phyloP scores from a whole-genome alignment of 768 basidiomycete species.

The Mycena rebaudengoi region DNA sequence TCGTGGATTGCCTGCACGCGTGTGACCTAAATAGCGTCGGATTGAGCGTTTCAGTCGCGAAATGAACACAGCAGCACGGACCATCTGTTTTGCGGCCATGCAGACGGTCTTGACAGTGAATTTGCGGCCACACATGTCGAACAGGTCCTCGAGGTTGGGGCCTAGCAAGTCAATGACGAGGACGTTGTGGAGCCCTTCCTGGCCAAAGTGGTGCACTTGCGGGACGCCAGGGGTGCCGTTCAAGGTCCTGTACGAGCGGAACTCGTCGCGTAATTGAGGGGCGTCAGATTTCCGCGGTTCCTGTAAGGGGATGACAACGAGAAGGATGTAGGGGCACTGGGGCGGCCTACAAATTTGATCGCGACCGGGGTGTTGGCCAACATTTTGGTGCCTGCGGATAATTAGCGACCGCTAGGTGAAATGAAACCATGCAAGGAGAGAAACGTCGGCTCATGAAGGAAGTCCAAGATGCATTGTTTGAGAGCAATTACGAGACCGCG shows the following conservation, averaged over 20 bases:
- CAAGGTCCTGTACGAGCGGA: slow-evolving; percentile 95
- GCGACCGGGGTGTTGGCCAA: slow-evolving; percentile 89
- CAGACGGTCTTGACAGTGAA: slow-evolving; percentile 98
- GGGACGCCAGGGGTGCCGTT: slow-evolving; percentile 93
- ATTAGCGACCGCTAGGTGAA: not conserved
- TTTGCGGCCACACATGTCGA: slow-evolving; percentile 99
- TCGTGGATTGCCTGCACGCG: slow-evolving; percentile 98
- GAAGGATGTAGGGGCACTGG: slow-evolving; percentile 13
- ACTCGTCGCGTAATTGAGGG: slow-evolving; percentile 96
- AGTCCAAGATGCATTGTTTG: no score
- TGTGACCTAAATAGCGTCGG: slow-evolving; percentile 75
- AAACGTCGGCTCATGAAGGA: no score
- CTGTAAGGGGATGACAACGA: slow-evolving; percentile 45
- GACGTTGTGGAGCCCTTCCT: slow-evolving; percentile 97
- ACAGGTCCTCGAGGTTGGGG: slow-evolving; percentile 97
- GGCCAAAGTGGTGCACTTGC: slow-evolving; percentile 98
- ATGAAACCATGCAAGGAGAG: not conserved
- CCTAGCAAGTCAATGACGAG: slow-evolving; percentile 94
- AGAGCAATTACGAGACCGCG: no score
- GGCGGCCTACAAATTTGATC: slow-evolving; percentile 89
- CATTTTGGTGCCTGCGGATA: slow-evolving; percentile 79
- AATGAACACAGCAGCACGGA: slow-evolving; percentile 46
- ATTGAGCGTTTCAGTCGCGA: slow-evolving; percentile 26
- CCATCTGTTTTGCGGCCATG: slow-evolving; percentile 99
- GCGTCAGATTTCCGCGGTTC: slow-evolving; percentile 98